Evolutionary conservation across 2,329 filamentous ascomycete genomes (phyloP).

Genomic region (Colletotrichum phormii): DNA sequence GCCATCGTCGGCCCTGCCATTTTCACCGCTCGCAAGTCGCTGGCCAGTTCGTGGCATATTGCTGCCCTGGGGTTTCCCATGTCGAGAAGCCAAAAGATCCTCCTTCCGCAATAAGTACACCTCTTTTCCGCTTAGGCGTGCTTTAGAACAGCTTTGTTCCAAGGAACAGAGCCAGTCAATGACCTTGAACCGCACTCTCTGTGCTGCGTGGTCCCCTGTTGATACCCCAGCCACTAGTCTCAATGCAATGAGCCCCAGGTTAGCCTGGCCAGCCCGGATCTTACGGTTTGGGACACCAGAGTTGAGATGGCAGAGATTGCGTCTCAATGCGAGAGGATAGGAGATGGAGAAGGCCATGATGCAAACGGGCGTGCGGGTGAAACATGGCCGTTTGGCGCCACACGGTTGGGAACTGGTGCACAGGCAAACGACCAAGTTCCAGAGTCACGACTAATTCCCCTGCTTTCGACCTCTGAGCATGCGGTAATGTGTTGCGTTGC

Average conservation of each 20-base stretch:
- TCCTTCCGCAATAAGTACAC: background rate
- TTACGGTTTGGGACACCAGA: constrained; percentile 17
- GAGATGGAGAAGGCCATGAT: constrained; percentile 21
- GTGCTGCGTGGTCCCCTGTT: constrained; percentile 20
- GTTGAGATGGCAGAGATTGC: constrained; percentile 37
- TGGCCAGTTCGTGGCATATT: constrained; percentile 1
- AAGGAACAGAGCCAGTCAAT: constrained; percentile 12
- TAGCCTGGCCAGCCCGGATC: constrained; percentile 11
- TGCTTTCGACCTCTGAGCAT: background rate
- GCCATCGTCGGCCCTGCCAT: constrained; percentile 20
- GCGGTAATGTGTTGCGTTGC: background rate
- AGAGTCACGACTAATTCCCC: background rate
- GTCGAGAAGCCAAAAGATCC: background rate
- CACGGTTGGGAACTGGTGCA: constrained; percentile 12
- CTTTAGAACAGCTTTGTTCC: constrained; percentile 10
- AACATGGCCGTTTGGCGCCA: constrained; percentile 32
- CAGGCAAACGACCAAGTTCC: constrained; percentile 6
- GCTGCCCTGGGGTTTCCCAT: constrained; percentile 13
- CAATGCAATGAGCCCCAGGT: constrained; percentile 12
- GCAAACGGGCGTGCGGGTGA: constrained; percentile 23
- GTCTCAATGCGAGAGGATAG: constrained; percentile 23
- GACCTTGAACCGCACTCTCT: background rate
- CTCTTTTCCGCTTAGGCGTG: background rate
- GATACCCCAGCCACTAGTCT: constrained; percentile 1
- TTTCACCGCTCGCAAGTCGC: constrained; percentile 17